Base-by-base conservation (phyloP, 805 yeast species). In the Blastobotrys parvus region DNA sequence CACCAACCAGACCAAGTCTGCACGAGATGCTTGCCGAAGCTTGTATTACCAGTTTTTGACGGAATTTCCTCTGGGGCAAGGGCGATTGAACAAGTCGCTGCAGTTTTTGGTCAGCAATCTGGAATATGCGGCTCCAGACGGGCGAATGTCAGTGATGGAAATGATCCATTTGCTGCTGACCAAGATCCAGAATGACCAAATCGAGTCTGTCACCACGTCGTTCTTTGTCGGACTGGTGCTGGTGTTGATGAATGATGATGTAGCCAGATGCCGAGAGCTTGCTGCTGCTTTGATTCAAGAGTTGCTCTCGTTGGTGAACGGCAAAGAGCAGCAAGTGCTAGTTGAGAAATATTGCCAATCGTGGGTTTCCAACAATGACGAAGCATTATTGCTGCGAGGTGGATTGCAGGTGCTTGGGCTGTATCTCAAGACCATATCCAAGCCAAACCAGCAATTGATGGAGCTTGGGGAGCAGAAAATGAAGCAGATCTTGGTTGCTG, bases 11-110 rank as follows among this genome's bases (percentile, higher is more conserved):
- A 71, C 90, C 2, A 75, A 75, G 40, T 87, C 81, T 55, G 84
- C 87, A 42, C 72, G 97, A 45, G 89, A 82, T 53, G 79, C 83
- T 61, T 78, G 97, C 6, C 74, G 97, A 62, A 75, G 85, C 50
- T 78, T 83, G 1, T 92, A 78, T 58, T 82, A 78, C 60, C 88
- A 80, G 54, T 92, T 92, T 54, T 64, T 92, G 56, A 82, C 87
- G 82, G 95, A 88, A 54, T 92, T 85, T 57, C 97, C 95, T 54
- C 97, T 90, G 65, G 88, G 97, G 25, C 73, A 80, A 53, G 88
- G 90, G 3, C 75, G 86, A 50, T 60, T 92, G 38, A 92, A 84
- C 49, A 84, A 81, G 53, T 94, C 86, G 50, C 80, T 90, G 63
- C 78, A 80, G 49, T 79, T 82, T 57, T 69, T 92, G 61, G 83